These are phyloP conservation scores for Umbilicus rupestris DNA, from an alignment of 164 flowering plant species.

Conservation along the genomic window DNA sequence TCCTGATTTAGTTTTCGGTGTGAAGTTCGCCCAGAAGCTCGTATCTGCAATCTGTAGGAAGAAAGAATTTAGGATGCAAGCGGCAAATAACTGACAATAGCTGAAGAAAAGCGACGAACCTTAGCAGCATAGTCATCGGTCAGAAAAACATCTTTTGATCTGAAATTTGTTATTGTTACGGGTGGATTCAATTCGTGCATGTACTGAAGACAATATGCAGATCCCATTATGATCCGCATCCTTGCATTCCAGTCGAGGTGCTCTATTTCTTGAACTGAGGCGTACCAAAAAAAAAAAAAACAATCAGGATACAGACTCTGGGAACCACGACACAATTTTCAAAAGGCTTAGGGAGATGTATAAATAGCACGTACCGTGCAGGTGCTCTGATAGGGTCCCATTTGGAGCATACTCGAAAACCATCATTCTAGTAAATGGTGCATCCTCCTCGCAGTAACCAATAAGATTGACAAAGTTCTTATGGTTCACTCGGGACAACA, in stretches of 20 bases:
- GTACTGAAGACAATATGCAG: conserved; percentile 79
- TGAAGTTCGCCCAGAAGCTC: conserved; percentile 25
- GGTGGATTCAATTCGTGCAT: conserved; percentile 92
- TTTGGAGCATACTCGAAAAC: conserved; percentile 95
- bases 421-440: conserved; percentile 82
- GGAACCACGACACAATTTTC: not conserved
- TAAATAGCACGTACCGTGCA: conserved; percentile 48
- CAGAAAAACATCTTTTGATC: conserved; percentile 37
- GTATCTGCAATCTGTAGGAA: conserved; percentile 52
- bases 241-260: conserved; percentile 90
- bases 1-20: conserved; percentile 23
- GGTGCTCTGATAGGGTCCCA: conserved; percentile 81
- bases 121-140: conserved; percentile 96
- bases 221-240: conserved; percentile 84
- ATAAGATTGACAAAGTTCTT: conserved; percentile 89
- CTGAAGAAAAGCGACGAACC: conserved; percentile 24
- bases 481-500: conserved; percentile 77
- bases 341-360: not conserved
- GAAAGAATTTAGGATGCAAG: not conserved
- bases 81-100: not conserved
- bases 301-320: not conserved
- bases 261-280: conserved; percentile 70
- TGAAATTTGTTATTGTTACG: conserved; percentile 41
- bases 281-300: not conserved
- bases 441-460: conserved; percentile 84